Evolutionary conservation across 805 yeast genomes (phyloP), one percentile per base, ranked within the genome.

Genomic region (Yarrowia deformans): DNA sequence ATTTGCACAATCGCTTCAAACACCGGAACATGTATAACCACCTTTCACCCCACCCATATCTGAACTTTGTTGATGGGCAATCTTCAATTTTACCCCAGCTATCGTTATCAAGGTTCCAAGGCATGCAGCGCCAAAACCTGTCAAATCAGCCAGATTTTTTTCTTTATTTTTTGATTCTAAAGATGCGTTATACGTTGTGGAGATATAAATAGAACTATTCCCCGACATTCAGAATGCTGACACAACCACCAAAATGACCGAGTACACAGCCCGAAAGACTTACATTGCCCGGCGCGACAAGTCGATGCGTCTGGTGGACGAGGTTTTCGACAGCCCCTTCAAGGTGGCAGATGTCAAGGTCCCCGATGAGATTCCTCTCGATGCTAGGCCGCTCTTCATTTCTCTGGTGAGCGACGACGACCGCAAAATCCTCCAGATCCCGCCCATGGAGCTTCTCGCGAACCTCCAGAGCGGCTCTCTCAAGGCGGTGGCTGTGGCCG

Each of bases 401-500:
- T 45, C 54, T 12, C 42, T 60, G 10, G 43, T 60, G 18, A 34
- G 54, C 34, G 54, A 60, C 7, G 54, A 60, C 3, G 67, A 60
- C 19, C 50, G 54, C 19, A 45, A 43, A 12, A 45, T 60, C 18
- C 52, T 60, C 19, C 43, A 43, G 19, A 60, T 60, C 8, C 67
- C 67, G 6, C 67, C 67, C 19, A 46, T 45, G 67, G 43, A 60
- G 34, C 67, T 60, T 1, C 19, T 60, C n/a, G 54, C 45, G 34
- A 35, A 60, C 6, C 54, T 60, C 43, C 19, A 43, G 34, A 35
- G 19, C 12, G 67, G 67, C 18, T 45, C 50, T 32, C 45, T 60
- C 43, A 76, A 81, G 2, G 74, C 89, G 0, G 75, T 77, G 0
- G 81, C 83, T 55, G 87, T 87, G 2, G 78, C 85, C 0, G 76